Base-by-base conservation (phyloP, 1,284 basidiomycete species). In the Acaromyces ingoldii region DNA sequence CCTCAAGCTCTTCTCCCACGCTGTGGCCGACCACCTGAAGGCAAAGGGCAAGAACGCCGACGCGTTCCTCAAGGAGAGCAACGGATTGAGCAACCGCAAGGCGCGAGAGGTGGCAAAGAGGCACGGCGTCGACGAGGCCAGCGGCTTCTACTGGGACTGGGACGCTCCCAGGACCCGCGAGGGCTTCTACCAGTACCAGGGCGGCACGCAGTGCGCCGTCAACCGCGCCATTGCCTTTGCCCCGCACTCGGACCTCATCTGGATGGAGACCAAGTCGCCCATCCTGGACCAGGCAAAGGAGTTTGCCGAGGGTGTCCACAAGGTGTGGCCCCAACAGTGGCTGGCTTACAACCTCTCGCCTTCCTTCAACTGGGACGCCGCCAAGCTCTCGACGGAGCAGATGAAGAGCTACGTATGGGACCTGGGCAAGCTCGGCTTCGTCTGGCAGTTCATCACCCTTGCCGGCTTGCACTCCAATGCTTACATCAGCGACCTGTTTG, bases 401-500 rank as follows among this genome's bases (percentile, higher is more conserved):
- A 97, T 92, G 90, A 82, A 88, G 77, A 79, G 81, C 54, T 98
- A 85, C 77, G 84, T 98, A 36, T 96, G 92, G 93, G 84, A 91
- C 67, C 82, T 95, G 17, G 90, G 87, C 55, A 91, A 87, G 80
- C 83, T 92, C 42, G 91, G 89, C 83, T 93, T 92, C 76, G 86
- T 88, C 56, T 97, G 92, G 91, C 93, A 97, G 76, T 97, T 98
- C 81, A 97, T 98, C 70, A 92, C 89, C 5, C 89, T 97, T 55
- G 93, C 84, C 51, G 95, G 95, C 62, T 81, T 97, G 49, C 93
- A 98, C 78, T 93, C 91, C 63, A 97, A 93, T 78, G 93, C 87
- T 33, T 95, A 91, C 79, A 98, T 98, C 76, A 91, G 86, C 66
- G 91, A 97, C 76, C 79, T 87, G 34, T 97, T 98, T 76, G 91